Evolutionary conservation across 2,329 filamentous ascomycete species (phyloP), one percentile per base, ranked within the genome.

Genomic region (Alternaria brassicae): DNA sequence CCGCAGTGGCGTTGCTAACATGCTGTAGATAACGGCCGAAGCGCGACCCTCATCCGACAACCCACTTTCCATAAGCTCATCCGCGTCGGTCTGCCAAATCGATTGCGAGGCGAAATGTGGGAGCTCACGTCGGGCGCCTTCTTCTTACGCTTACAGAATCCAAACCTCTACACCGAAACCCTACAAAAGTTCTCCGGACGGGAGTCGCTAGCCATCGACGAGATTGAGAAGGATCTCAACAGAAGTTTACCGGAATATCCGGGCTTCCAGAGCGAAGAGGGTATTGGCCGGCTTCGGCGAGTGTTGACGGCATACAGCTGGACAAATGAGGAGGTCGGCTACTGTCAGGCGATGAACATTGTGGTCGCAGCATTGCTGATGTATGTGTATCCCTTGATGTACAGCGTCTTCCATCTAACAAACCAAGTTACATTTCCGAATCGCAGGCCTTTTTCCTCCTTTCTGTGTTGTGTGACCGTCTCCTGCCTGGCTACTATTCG

Each of bases 311-410:
- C 95, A 4, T 99, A 99, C 81, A 97, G 93, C 80, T 99, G 95
- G 95, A 91, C 90, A 48, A 95, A 99, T 72, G 86, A 91, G 53
- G 93, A 97, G 66, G 93, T 99, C 55, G 95, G 95, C 67, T 99
- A 99, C 79, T 99, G 95, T 78, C 95, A 99, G 80, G 95, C 95
- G 62, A 99, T 99, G 95, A 99, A 99, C 78, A 99, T 99, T 69
- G 95, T 99, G 32, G 94, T 97, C 54, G 95, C 95, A 17, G 95
- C 95, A n/a, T 82, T 99, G 58, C 85, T 99, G 69, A 99, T 99
- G 83, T 89, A 81, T 66, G 84, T 80, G 51, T 65, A 37, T 48
- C 64, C 66, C 58, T 41, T 47, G 36, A 48, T 37, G 15, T 23
- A 44, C 23, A 12, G 50, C 13, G 28, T 50, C 53, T 59, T 39